Evolutionary conservation across 2,329 filamentous ascomycete species (phyloP).

Genomic region (Phaeophleospora eucalypticola): DNA sequence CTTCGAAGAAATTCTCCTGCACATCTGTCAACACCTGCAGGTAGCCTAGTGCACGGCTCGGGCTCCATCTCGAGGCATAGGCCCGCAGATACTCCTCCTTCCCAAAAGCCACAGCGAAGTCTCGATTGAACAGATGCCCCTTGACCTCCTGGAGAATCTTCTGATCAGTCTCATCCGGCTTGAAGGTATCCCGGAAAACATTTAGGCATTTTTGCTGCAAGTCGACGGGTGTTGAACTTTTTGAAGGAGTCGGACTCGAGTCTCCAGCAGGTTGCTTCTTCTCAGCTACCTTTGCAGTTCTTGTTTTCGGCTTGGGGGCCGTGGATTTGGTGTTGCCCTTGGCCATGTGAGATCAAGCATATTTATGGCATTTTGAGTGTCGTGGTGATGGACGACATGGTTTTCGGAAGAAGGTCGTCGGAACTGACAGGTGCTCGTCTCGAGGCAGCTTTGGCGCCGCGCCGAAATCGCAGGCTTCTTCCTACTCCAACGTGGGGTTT

Average conservation of each 20-base stretch:
- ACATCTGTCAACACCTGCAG: conserved; percentile 52
- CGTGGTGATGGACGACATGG: not conserved
- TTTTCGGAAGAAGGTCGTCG: too few relatives aligned
- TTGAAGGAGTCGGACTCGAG: not conserved
- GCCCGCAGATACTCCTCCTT: conserved; percentile 66
- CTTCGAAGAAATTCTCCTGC: conserved; percentile 18
- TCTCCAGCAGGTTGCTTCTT: not conserved
- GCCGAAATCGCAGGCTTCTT: too few relatives aligned
- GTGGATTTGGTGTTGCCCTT: conserved; percentile 15
- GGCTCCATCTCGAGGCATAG: conserved; percentile 89
- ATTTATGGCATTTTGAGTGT: not conserved
- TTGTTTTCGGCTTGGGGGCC: conserved; percentile 4
- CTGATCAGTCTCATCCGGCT: conserved; percentile 22
- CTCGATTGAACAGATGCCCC: conserved; percentile 75
- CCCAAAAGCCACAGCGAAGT: conserved; percentile 78
- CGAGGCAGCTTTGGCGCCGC: too few relatives aligned
- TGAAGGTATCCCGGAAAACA: conserved; percentile 62
- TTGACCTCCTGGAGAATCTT: conserved; percentile 75
- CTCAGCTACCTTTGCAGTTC: not conserved
- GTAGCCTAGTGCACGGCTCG: conserved; percentile 79
- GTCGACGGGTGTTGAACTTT: conserved; percentile 8
- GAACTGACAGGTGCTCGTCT: too few relatives aligned
- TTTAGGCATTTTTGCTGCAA: conserved; percentile 69
- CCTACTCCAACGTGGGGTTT: too few relatives aligned
- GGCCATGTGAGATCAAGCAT: conserved; percentile 11